Conservation (phyloP, 163 green algal genomes). For the Chlorella variabilis region DNA sequence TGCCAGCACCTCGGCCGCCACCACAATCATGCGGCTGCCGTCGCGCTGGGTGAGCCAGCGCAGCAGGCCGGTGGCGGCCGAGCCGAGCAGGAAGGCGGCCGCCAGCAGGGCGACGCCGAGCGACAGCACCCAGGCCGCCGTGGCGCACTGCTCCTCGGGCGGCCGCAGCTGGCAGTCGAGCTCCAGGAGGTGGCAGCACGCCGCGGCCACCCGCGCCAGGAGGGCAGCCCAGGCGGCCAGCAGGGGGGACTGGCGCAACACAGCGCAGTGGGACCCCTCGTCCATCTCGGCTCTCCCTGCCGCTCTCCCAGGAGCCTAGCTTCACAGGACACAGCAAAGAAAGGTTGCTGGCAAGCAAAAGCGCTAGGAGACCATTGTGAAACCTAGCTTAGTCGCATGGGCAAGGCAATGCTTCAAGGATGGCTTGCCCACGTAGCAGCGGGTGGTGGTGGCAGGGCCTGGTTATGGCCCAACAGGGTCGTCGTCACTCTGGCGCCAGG, state of each 20-base stretch:
- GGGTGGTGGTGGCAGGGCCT: no score
- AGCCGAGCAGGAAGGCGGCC: background rate
- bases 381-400: no score
- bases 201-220: background rate
- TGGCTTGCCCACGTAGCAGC: no score
- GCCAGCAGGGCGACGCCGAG: background rate
- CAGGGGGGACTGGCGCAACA: conserved; percentile 4
- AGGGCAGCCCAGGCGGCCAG: conserved; percentile 1
- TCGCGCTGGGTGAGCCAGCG: conserved; percentile 6
- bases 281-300: no score
- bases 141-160: background rate
- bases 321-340: no score
- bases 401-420: no score
- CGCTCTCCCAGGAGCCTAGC: no score
- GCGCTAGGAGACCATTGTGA: no score
- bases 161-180: conserved; percentile 7
- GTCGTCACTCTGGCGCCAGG: no score
- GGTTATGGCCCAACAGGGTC: no score
- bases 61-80: conserved; percentile 2
- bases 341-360: no score
- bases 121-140: background rate
- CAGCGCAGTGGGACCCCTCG: background rate
- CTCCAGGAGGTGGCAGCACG: conserved; percentile 6
- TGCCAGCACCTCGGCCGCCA: conserved; percentile 16
- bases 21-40: conserved; percentile 18